A percentile compares a stretch with the other conserved stretches of the same genome.
These are phyloP conservation scores for Metschnikowia baotianmanensis DNA, from an alignment of 805 yeast species.

Conservation along the genomic window DNA sequence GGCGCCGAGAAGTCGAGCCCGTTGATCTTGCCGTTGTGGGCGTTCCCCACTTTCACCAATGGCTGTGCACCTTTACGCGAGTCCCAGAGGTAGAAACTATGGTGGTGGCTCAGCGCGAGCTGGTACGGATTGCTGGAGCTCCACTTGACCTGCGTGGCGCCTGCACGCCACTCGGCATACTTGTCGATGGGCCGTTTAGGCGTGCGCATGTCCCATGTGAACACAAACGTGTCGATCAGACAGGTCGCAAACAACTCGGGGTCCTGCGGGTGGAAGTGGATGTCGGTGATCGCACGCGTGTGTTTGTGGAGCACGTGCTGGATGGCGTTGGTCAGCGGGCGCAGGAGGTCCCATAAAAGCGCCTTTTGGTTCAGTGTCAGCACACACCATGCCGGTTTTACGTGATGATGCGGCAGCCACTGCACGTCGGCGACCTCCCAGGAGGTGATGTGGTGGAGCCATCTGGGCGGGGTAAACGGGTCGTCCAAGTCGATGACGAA, in stretches of 20 bases:
- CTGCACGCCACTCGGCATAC: conserved; percentile 94
- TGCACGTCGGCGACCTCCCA: conserved; percentile 99
- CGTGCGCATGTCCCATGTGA: conserved; percentile 87
- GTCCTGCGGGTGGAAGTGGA: conserved; percentile 82
- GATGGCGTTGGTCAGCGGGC: conserved; percentile 70
- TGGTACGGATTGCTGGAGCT: conserved; percentile 70
- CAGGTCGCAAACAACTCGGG: conserved; percentile 92
- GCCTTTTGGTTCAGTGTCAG: conserved; percentile 96
- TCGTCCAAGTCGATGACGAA: conserved; percentile 91
- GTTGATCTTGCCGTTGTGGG: conserved; percentile 84
- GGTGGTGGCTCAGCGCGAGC: conserved; percentile 84
- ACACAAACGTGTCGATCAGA: conserved; percentile 83
- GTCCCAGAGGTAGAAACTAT: conserved; percentile 84
- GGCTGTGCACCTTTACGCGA: conserved; percentile 79
- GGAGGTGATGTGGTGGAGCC: conserved; percentile 86
- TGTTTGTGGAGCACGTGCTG: conserved; percentile 88
- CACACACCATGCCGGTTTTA: conserved; percentile 86
- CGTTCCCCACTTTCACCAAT: conserved; percentile 54
- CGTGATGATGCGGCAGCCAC: conserved; percentile 93
- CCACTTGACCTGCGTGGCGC: conserved; percentile 97
- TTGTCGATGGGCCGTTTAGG: conserved; percentile 70
- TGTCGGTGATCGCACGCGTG: conserved; percentile 91
- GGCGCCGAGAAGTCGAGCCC: conserved; percentile 80
- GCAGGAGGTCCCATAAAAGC: conserved; percentile 84
- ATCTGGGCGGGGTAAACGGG: conserved; percentile 92